These are phyloP conservation scores for Eutrema yunnanense DNA, from an alignment of 345 rosid species.

Conservation along the genomic window DNA sequence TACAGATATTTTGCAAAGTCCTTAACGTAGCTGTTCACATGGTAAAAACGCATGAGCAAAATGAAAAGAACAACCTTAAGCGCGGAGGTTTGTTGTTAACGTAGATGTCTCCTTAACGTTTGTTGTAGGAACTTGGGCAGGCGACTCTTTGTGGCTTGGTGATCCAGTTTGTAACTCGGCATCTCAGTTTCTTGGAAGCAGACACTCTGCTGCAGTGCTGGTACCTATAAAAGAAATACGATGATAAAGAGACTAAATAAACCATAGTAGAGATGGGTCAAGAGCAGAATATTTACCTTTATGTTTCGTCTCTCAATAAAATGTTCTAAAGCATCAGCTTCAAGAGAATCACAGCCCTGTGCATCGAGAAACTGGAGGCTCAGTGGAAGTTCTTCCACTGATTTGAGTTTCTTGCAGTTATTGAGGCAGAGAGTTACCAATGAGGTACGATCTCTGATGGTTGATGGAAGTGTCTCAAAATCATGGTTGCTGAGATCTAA, in stretches of 20 bases:
- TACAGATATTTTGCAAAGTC: neutral
- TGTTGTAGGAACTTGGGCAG: neutral
- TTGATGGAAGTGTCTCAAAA: neutral
- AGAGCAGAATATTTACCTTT: neutral
- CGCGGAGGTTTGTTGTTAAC: too few relatives aligned
- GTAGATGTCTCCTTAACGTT: neutral
- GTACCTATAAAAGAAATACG: neutral
- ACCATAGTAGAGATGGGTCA: neutral
- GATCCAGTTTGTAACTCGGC: neutral
- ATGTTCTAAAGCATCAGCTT: neutral
- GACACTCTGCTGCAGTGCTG: neutral
- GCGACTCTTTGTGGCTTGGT: neutral
- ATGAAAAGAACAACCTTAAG: neutral
- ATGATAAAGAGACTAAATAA: neutral
- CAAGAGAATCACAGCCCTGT: slow-evolving; percentile 9
- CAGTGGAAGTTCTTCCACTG: neutral
- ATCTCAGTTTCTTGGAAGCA: neutral
- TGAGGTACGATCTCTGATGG: neutral
- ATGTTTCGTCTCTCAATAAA: neutral
- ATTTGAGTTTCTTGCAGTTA: slow-evolving; percentile 11
- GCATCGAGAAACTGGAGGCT: slow-evolving; percentile 8
- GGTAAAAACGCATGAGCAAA: too few relatives aligned
- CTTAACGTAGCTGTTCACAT: too few relatives aligned
- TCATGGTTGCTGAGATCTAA: slow-evolving; percentile 16
- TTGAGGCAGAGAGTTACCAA: slow-evolving; percentile 6